A percentile compares a stretch with the other conserved stretches of the same genome.
These are phyloP conservation scores for Zygosaccharomyces rouxii DNA, from an alignment of 805 yeast genomes.

Conservation along the genomic window DNA sequence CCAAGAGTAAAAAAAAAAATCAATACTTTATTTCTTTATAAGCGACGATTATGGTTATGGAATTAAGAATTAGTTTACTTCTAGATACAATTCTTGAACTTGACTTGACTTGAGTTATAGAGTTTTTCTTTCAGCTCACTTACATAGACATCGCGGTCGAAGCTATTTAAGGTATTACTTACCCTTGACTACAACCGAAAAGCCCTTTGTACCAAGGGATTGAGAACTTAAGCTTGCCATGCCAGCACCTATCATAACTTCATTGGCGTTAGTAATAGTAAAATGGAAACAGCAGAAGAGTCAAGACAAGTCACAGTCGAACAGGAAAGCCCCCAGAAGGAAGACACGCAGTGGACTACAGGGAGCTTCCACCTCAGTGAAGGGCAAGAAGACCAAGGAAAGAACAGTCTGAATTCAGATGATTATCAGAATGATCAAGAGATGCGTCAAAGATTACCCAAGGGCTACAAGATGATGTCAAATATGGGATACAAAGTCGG, in stretches of 20 bases:
- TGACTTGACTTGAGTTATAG: background rate
- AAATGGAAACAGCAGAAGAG: conserved; percentile 8
- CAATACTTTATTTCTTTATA: background rate
- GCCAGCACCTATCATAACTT: conserved; percentile 13
- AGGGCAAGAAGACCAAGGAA: background rate
- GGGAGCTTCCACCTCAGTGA: background rate
- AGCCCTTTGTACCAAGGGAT: background rate
- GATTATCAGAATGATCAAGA: background rate
- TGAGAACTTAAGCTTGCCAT: background rate
- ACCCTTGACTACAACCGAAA: background rate
- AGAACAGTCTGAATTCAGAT: background rate
- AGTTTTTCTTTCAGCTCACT: background rate
- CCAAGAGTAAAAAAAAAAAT: background rate
- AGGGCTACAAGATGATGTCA: conserved; percentile 50
- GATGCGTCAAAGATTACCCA: conserved; percentile 28
- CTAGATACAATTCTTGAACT: background rate
- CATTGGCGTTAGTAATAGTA: conserved; percentile 7
- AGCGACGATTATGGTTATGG: background rate
- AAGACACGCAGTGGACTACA: conserved; percentile 1
- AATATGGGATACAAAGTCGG: conserved; percentile 57
- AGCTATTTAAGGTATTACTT: background rate
- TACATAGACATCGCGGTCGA: conserved; percentile 1
- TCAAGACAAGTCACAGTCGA: conserved; percentile 3
- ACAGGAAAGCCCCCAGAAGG: background rate
- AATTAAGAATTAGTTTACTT: background rate